These are phyloP conservation scores for Lodderomyces parapsilosis DNA, from an alignment of 1,139 yeast genomes.

Conservation along the genomic window DNA sequence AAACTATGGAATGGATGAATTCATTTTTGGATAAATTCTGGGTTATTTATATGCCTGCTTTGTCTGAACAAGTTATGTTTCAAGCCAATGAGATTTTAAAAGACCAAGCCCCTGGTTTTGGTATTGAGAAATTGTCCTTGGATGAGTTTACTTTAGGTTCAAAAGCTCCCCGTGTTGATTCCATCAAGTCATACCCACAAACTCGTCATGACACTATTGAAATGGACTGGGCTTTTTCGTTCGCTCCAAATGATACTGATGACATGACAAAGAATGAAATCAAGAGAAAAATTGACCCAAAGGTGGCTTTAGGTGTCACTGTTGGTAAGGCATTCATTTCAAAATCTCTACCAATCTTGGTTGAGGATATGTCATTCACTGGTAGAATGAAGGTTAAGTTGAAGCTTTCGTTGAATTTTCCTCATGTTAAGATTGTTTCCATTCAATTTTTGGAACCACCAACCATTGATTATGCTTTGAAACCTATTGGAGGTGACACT, in stretches of 20 bases:
- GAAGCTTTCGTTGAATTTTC: slow-evolving; percentile 62
- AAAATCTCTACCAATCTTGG: slow-evolving; percentile 70
- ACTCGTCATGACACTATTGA: slow-evolving; percentile 65
- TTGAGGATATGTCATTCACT: slow-evolving; percentile 73
- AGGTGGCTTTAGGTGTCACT: slow-evolving; percentile 75
- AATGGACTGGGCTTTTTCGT: slow-evolving; percentile 82
- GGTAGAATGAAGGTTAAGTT: slow-evolving; percentile 71
- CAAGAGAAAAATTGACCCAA: slow-evolving; percentile 69
- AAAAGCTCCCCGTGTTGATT: slow-evolving; percentile 71
- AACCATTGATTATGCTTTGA: slow-evolving; percentile 69
- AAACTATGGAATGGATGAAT: slow-evolving; percentile 80
- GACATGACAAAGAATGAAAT: slow-evolving; percentile 78
- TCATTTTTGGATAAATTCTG: slow-evolving; percentile 75
- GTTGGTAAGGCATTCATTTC: slow-evolving; percentile 77
- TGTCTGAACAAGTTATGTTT: slow-evolving; percentile 71
- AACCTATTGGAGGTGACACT: slow-evolving; percentile 88
- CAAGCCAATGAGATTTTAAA: slow-evolving; percentile 65
- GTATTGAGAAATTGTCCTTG: slow-evolving; percentile 68
- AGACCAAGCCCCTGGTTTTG: slow-evolving; percentile 78
- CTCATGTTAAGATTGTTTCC: slow-evolving; percentile 71
- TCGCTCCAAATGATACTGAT: slow-evolving; percentile 77
- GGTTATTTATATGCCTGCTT: slow-evolving; percentile 84
- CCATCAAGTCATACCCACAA: slow-evolving; percentile 69
- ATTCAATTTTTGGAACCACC: slow-evolving; percentile 77
- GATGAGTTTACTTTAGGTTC: slow-evolving; percentile 80